Evolutionary conservation across 352 stramenopile species (phyloP), one percentile per base, ranked within the genome.

Genomic region (Globisporangium acanthophoron): DNA sequence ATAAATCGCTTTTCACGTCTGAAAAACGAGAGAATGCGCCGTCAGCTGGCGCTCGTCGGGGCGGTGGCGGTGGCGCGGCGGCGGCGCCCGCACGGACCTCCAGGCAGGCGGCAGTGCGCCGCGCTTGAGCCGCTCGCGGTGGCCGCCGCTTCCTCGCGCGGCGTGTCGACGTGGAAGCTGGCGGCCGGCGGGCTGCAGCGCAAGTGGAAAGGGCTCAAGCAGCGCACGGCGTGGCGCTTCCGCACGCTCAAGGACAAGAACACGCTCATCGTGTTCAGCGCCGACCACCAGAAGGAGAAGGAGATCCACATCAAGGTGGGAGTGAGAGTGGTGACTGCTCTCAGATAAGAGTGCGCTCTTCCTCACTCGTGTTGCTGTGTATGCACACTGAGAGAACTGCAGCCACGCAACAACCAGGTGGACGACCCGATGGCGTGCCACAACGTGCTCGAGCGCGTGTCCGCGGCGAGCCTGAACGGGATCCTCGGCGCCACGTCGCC

Each of bases 191-290:
- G 85, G 6, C 66, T 94, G 49, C 83, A 92, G 64, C 71, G 80
- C 59, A 91, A 94, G 66, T 92, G 80, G 80, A 80, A 86, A 50
- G 78, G 78, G 21, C 63, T 94, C 56, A 94, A 94, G 62, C 85
- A 87, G 65, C 76, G 85, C 45, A 94, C 85, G 4, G 78, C 69
- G 15, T 94, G 85, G 85, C 76, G 80, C 43, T 94, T 88, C 70
- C 80, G 78, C 57, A 85, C 82, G 54, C 67, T 92, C n/a, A 86
- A 92, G 52, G 76, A 92, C 65, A 64, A 71, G 33, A 73, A 87
- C 56, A 80, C 74, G 40, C 78, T 78, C 47, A 79, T 94, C 41
- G 79, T 92, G 13, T 92, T 90, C 52, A 84, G 71, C 61, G 72
- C 76, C 53, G 81, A 92, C 37, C 75, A 76, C 54, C 74, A 87